Evolutionary conservation across 1,139 yeast genomes (phyloP).

Genomic region (Taiozyma sp.): DNA sequence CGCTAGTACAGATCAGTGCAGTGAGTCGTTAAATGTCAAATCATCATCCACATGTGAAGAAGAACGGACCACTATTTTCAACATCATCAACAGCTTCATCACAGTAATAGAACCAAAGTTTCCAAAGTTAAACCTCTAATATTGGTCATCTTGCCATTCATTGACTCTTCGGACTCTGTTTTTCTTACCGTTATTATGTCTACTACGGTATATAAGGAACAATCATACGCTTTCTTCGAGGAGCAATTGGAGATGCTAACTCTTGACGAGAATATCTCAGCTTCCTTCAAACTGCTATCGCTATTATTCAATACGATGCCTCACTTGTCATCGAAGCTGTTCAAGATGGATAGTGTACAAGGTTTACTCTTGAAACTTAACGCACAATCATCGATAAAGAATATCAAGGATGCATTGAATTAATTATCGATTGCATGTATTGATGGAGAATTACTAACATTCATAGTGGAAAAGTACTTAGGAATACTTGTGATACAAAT

Average conservation of each 20-base stretch:
- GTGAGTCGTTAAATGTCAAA: not conserved
- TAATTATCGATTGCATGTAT: slow-evolving; percentile 29
- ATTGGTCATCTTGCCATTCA: slow-evolving; percentile 9
- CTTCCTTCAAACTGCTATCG: slow-evolving; percentile 13
- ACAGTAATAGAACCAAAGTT: slow-evolving; percentile 8
- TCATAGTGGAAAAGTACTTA: slow-evolving; percentile 30
- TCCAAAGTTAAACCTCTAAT: slow-evolving; percentile 7
- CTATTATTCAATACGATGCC: slow-evolving; percentile 13
- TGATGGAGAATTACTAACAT: slow-evolving; percentile 33
- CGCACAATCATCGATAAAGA: slow-evolving; percentile 2
- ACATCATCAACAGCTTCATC: slow-evolving; percentile 10
- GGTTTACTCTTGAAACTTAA: slow-evolving; percentile 7
- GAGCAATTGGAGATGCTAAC: slow-evolving; percentile 17
- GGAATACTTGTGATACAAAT: slow-evolving; percentile 26
- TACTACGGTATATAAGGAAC: slow-evolving; percentile 6
- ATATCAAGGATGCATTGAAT: slow-evolving; percentile 13
- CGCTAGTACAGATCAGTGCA: too few relatives aligned
- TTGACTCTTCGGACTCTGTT: slow-evolving; percentile 8
- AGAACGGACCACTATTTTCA: slow-evolving; percentile 12
- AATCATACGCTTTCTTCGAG: slow-evolving; percentile 9
- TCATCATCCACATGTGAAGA: not conserved
- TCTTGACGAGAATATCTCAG: slow-evolving; percentile 8
- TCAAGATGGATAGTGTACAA: slow-evolving; percentile 12
- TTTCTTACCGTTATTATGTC: slow-evolving; percentile 12
- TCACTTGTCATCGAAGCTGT: slow-evolving; percentile 7